A percentile compares a stretch with the other conserved stretches of the same genome.
phyloP scores from a whole-genome alignment of 2,329 filamentous ascomycete species.

The Incumbomyces lentus region DNA sequence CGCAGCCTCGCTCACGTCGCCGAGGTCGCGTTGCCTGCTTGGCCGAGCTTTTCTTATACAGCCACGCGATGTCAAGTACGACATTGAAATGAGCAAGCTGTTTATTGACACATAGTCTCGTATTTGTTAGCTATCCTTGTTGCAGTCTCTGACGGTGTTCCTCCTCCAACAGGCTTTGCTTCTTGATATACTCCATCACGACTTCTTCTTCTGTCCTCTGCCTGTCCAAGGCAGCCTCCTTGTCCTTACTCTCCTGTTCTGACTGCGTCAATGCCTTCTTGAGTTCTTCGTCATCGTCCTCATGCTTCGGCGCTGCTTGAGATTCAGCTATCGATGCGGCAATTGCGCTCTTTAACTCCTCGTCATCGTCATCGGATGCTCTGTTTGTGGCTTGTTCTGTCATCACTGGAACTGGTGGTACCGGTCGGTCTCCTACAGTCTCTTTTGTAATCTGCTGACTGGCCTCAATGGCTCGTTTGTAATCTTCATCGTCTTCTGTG shows the following conservation, averaged over 20 bases:
- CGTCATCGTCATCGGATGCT: slow-evolving; percentile 28
- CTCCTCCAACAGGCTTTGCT: slow-evolving; percentile 63
- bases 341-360: slow-evolving; percentile 39
- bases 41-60: too few species aligned
- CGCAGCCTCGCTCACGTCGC: background rate
- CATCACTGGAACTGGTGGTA: background rate
- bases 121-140: background rate
- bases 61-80: too few species aligned
- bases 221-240: slow-evolving; percentile 27
- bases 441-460: background rate
- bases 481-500: slow-evolving; percentile 26
- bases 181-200: slow-evolving; percentile 66
- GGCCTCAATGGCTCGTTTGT: slow-evolving; percentile 31
- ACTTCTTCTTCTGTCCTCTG: slow-evolving; percentile 57
- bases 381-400: background rate
- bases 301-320: slow-evolving; percentile 9
- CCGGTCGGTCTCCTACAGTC: background rate
- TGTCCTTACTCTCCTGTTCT: slow-evolving; percentile 35
- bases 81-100: too few species aligned
- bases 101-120: too few species aligned
- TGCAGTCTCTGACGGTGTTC: slow-evolving; percentile 30
- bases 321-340: slow-evolving; percentile 29
- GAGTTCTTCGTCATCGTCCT: slow-evolving; percentile 37
- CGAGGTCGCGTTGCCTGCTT: too few species aligned
- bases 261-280: slow-evolving; percentile 41